Conservation (phyloP, 148 eudicot genomes). For the Agrostemma githago region DNA sequence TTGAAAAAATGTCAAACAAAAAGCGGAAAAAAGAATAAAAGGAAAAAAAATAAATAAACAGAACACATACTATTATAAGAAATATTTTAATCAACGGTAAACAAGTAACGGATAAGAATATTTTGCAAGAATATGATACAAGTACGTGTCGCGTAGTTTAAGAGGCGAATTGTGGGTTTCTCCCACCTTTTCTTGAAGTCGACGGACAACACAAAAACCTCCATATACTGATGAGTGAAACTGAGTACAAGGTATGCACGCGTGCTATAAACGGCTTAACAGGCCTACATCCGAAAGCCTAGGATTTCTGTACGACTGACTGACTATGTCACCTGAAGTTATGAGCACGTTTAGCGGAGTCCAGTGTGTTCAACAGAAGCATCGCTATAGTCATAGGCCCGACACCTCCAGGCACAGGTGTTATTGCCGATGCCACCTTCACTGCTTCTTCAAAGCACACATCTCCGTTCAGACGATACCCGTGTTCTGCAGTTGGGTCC, state of each 20-base stretch:
- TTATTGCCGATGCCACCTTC: constrained; percentile 58
- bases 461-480: constrained; percentile 63
- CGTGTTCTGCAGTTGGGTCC: constrained; percentile 49
- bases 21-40: too few relatives aligned
- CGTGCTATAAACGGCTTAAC: neutral
- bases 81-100: too few relatives aligned
- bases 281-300: neutral
- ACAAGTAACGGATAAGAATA: too few relatives aligned
- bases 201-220: neutral
- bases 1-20: too few relatives aligned
- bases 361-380: constrained; percentile 68
- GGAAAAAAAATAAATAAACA: too few relatives aligned
- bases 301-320: neutral
- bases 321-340: constrained; percentile 25
- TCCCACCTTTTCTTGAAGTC: neutral
- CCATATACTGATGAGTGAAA: neutral
- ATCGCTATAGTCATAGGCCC: constrained; percentile 88
- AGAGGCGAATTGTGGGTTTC: neutral
- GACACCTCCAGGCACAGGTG: constrained; percentile 85
- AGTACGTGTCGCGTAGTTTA: neutral
- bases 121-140: neutral
- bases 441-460: constrained; percentile 73
- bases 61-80: too few relatives aligned
- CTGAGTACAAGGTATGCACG: neutral
- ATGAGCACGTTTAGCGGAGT: constrained; percentile 51